Conservation (phyloP, 805 yeast genomes). For the Starmera pachycereana region DNA sequence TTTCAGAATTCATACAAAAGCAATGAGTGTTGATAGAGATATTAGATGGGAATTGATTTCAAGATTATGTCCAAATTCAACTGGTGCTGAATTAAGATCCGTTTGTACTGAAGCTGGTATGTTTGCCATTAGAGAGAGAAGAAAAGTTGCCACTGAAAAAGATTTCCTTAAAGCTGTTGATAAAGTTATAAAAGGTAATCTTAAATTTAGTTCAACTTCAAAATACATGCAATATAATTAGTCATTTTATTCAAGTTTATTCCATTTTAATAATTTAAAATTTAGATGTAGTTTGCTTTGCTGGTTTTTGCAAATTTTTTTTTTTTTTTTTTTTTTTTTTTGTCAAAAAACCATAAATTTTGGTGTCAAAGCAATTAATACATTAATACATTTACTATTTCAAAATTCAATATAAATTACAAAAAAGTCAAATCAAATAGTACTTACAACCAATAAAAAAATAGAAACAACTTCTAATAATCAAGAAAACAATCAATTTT, state of each 20-base stretch:
- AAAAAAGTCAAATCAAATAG: too few relatives aligned
- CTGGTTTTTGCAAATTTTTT: too few relatives aligned
- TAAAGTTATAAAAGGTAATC: conserved; percentile 96
- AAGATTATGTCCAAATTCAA: conserved; percentile 93
- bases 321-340: not conserved
- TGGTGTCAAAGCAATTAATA: too few relatives aligned
- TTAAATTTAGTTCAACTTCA: conserved; percentile 94
- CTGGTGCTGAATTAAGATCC: conserved; percentile 97
- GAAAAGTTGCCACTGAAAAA: conserved; percentile 97
- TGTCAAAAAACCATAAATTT: too few relatives aligned
- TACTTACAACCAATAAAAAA: too few relatives aligned
- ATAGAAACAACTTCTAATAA: too few relatives aligned
- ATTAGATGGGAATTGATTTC: conserved; percentile 98
- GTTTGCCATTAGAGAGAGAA: conserved; percentile 97
- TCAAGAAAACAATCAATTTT: too few relatives aligned
- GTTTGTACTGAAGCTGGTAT: conserved; percentile 99
- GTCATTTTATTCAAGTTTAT: not conserved
- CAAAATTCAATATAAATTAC: too few relatives aligned
- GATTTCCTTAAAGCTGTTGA: conserved; percentile 97
- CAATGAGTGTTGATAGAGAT: conserved; percentile 96
- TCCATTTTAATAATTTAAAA: not conserved
- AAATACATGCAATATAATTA: conserved; percentile 98
- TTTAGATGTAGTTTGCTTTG: too few relatives aligned
- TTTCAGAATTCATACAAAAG: conserved; percentile 92
- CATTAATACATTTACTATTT: too few relatives aligned